Evolutionary conservation across 208 protist genomes (phyloP).

Genomic region (Leishmania turanica): DNA sequence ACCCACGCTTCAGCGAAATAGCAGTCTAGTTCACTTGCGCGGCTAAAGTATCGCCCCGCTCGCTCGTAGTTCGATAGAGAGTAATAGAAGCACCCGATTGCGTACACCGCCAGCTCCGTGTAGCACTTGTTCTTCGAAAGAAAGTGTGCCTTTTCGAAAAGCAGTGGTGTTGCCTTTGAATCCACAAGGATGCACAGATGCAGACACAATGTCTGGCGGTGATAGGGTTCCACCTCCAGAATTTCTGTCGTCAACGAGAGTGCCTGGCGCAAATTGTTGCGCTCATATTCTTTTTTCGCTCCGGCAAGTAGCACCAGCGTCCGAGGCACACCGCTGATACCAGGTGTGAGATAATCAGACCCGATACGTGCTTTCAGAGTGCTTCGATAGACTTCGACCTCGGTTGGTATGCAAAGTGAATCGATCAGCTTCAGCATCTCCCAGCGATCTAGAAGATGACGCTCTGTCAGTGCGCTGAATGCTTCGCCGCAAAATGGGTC

Average conservation of each 20-base stretch:
- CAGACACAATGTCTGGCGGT: slow-evolving; percentile 69
- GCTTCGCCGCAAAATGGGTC: slow-evolving; percentile 82
- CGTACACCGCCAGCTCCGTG: slow-evolving; percentile 82
- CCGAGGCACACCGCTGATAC: slow-evolving; percentile 39
- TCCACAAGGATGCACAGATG: slow-evolving; percentile 81
- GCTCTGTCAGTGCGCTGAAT: slow-evolving; percentile 68
- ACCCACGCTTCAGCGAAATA: slow-evolving; percentile 91
- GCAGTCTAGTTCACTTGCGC: slow-evolving; percentile 79
- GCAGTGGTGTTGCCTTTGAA: slow-evolving; percentile 72
- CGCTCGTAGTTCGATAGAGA: slow-evolving; percentile 85
- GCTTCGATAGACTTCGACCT: slow-evolving; percentile 39
- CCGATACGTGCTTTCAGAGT: slow-evolving; percentile 25
- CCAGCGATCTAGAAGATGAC: slow-evolving; percentile 49
- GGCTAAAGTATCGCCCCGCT: slow-evolving; percentile 87
- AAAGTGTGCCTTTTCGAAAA: slow-evolving; percentile 87
- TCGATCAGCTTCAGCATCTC: slow-evolving; percentile 57
- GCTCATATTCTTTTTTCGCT: slow-evolving; percentile 58
- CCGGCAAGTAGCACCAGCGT: slow-evolving; percentile 48
- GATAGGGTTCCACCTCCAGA: slow-evolving; percentile 57
- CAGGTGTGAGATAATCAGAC: slow-evolving; percentile 26
- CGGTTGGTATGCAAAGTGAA: slow-evolving; percentile 54
- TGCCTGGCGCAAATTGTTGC: slow-evolving; percentile 76
- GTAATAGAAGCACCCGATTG: slow-evolving; percentile 92
- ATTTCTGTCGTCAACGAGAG: slow-evolving; percentile 65
- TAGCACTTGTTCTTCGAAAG: slow-evolving; percentile 74